Evolutionary conservation across 192 early-diverging fungal genomes (phyloP).

Genomic region (Podila epicladia): DNA sequence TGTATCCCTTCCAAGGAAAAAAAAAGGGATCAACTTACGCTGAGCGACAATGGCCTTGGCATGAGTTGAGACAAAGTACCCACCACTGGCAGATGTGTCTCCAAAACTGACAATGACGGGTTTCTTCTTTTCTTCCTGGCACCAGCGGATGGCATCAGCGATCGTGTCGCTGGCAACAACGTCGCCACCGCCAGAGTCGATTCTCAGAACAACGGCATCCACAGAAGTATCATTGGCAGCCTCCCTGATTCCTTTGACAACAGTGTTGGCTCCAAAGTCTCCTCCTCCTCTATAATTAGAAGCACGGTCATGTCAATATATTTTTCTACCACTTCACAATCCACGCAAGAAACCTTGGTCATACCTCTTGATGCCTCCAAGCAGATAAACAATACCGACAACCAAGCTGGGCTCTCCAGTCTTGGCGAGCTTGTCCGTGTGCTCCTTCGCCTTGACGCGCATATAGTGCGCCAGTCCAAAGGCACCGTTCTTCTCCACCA

Average conservation of each 20-base stretch:
- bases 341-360: neutral
- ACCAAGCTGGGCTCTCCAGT: conserved; percentile 47
- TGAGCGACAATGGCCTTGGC: conserved; percentile 68
- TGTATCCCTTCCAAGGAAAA: neutral
- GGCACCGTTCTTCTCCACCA: conserved; percentile 40
- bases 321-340: neutral
- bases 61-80: conserved; percentile 66
- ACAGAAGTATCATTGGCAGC: conserved; percentile 65
- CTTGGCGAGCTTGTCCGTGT: conserved; percentile 28
- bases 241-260: conserved; percentile 59
- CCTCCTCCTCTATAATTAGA: conserved; percentile 29
- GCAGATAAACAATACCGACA: conserved; percentile 74
- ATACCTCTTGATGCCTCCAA: conserved; percentile 63
- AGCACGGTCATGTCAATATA: neutral
- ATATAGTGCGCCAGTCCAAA: conserved; percentile 47
- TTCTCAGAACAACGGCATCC: conserved; percentile 70
- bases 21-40: conserved; percentile 29
- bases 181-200: conserved; percentile 80
- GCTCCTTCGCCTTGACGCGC: conserved; percentile 46
- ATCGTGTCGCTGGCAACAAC: conserved; percentile 74
- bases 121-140: conserved; percentile 65
- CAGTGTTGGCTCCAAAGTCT: conserved; percentile 53
- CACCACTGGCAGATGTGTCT: conserved; percentile 64
- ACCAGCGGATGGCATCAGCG: conserved; percentile 64
- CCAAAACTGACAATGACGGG: conserved; percentile 75